phyloP scores from a whole-genome alignment of 2,329 filamentous ascomycete species.

The Trichothecium sympodiale region DNA sequence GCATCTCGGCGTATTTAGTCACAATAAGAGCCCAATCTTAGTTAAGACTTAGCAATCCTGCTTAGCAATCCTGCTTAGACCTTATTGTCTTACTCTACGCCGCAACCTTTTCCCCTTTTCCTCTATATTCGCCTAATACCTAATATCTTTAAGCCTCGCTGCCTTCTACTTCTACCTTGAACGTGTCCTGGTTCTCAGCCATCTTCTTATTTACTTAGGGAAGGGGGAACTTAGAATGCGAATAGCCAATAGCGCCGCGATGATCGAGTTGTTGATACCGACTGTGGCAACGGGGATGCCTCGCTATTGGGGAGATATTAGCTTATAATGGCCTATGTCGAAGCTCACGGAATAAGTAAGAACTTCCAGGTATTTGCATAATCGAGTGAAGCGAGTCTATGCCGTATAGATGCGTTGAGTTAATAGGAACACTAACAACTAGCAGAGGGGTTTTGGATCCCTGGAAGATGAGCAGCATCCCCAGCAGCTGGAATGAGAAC shows the following conservation, averaged over 20 bases:
- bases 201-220: constrained; percentile 42
- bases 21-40: no score
- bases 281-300: constrained; percentile 67
- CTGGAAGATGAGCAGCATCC: constrained; percentile 61
- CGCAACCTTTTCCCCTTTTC: no score
- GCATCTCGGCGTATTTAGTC: no score
- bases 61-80: no score
- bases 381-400: constrained; percentile 62
- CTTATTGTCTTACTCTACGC: no score
- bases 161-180: constrained; percentile 59
- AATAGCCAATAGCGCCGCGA: constrained; percentile 62
- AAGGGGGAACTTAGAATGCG: constrained; percentile 53
- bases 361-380: constrained; percentile 72
- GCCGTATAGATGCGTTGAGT: constrained; percentile 61
- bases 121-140: constrained; percentile 43
- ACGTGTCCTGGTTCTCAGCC: constrained; percentile 48
- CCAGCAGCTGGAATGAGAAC: constrained; percentile 69
- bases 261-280: constrained; percentile 70
- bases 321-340: no score
- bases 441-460: constrained; percentile 64
- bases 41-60: no score
- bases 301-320: no score
- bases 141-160: constrained; percentile 39
- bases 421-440: constrained; percentile 69
- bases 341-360: no score